Conservation (phyloP, 805 yeast genomes). For the Debaryomyces castellii region DNA sequence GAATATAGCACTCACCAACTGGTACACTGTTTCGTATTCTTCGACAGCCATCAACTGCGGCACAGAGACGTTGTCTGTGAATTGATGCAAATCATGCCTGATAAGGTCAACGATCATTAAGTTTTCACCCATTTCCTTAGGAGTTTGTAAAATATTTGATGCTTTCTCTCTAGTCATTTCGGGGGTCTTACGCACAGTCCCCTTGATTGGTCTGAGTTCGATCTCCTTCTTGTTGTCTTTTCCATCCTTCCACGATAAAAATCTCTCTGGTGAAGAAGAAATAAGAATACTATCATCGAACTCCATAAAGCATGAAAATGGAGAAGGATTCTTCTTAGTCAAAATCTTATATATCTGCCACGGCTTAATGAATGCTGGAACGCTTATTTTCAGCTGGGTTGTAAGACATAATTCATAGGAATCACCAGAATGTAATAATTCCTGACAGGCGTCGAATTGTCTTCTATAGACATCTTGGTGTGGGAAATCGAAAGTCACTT, state of each 20-base stretch:
- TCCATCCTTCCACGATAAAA: conserved; percentile 68
- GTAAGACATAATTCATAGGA: conserved; percentile 94
- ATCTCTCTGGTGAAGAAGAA: conserved; percentile 94
- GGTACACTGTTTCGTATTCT: conserved; percentile 88
- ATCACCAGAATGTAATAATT: conserved; percentile 72
- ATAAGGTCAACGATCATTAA: conserved; percentile 95
- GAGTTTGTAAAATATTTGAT: conserved; percentile 63
- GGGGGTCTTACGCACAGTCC: conserved; percentile 76
- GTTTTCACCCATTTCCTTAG: conserved; percentile 94
- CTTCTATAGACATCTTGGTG: conserved; percentile 50
- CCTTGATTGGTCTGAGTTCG: conserved; percentile 93
- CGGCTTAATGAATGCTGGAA: conserved; percentile 51
- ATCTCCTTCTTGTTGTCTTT: conserved; percentile 37
- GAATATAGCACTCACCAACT: conserved; percentile 83
- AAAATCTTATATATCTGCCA: conserved; percentile 83
- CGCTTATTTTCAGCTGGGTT: conserved; percentile 59
- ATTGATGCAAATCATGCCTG: conserved; percentile 80
- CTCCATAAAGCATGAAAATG: conserved; percentile 79
- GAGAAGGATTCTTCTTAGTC: conserved; percentile 80
- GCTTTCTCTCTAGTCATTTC: conserved; percentile 60
- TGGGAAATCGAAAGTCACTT: conserved; percentile 47
- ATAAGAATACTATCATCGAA: conserved; percentile 65
- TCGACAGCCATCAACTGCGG: conserved; percentile 86
- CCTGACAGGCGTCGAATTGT: conserved; percentile 64
- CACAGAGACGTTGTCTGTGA: conserved; percentile 66